phyloP scores from a whole-genome alignment of 768 basidiomycete species.

The Serendipita sp. region DNA sequence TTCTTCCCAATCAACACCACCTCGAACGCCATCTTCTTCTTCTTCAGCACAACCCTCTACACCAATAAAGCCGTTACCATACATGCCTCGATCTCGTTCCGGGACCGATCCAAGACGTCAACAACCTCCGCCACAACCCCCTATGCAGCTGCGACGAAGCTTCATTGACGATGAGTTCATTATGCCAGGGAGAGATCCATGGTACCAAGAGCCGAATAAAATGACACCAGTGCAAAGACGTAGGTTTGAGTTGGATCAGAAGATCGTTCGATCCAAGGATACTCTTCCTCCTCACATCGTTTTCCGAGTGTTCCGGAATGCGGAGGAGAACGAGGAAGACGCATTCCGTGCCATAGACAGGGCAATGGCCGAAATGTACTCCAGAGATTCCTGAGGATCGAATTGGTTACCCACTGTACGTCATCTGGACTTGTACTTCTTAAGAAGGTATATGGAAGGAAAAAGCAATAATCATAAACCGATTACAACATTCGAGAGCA shows the following conservation, averaged over 20 bases:
- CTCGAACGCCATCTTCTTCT: not conserved
- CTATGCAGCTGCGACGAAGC: not conserved
- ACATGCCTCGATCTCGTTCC: not conserved
- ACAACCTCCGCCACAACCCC: not conserved
- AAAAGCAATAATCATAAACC: not conserved
- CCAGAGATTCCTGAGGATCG: not conserved
- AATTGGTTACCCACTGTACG: no score
- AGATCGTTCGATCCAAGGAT: slow-evolving; percentile 45
- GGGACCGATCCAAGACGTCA: not conserved
- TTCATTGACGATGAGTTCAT: not conserved
- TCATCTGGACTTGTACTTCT: no score
- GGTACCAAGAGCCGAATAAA: not conserved
- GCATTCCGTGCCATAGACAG: not conserved
- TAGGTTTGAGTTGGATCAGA: slow-evolving; percentile 39
- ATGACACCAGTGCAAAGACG: slow-evolving; percentile 39
- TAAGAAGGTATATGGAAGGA: no score
- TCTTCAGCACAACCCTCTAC: not conserved
- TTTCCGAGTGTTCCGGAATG: slow-evolving; percentile 50
- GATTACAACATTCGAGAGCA: not conserved
- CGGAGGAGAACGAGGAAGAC: slow-evolving; percentile 49
- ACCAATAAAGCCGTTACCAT: not conserved
- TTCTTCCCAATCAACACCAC: not conserved
- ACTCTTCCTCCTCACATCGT: slow-evolving; percentile 39
- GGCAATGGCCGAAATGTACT: not conserved
- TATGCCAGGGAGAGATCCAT: not conserved